Evolutionary conservation across 2,329 filamentous ascomycete genomes (phyloP).

Genomic region (Ascocoryne sarcoides): DNA sequence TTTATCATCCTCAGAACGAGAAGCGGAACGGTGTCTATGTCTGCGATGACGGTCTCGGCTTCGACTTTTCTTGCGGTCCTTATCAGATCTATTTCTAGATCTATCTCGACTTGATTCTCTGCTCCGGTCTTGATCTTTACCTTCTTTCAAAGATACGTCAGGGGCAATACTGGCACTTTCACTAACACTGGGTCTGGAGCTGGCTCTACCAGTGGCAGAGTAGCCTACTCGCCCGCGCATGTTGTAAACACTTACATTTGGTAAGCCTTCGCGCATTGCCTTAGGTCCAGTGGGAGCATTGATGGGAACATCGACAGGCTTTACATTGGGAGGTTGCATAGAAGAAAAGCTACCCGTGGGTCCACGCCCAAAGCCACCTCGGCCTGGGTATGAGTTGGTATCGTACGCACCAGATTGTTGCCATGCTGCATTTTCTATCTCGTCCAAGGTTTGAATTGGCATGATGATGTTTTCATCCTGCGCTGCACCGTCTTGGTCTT

Average conservation of each 20-base stretch:
- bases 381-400: slow-evolving; percentile 21
- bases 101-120: slow-evolving; percentile 22
- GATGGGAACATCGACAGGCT: slow-evolving; percentile 39
- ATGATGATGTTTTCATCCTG: slow-evolving; percentile 14
- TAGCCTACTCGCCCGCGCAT: slow-evolving; percentile 38
- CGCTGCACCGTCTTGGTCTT: slow-evolving; percentile 5
- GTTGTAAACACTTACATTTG: slow-evolving; percentile 69
- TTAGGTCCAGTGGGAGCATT: slow-evolving; percentile 87
- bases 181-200: slow-evolving; percentile 17
- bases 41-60: slow-evolving; percentile 22
- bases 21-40: slow-evolving; percentile 26
- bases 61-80: slow-evolving; percentile 21
- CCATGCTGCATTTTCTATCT: slow-evolving; percentile 35
- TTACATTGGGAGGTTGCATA: slow-evolving; percentile 26
- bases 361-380: slow-evolving; percentile 30
- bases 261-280: slow-evolving; percentile 83
- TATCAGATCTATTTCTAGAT: slow-evolving; percentile 29
- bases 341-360: slow-evolving; percentile 32
- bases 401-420: slow-evolving; percentile 44
- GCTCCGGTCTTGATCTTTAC: slow-evolving; percentile 19
- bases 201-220: slow-evolving; percentile 28
- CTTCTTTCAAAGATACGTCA: slow-evolving; percentile 15
- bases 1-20: slow-evolving; percentile 25
- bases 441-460: slow-evolving; percentile 29
- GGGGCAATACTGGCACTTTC: slow-evolving; percentile 22